These are phyloP conservation scores for Fusarium lyarnte DNA, from an alignment of 2,329 filamentous ascomycete genomes.

Conservation along the genomic window DNA sequence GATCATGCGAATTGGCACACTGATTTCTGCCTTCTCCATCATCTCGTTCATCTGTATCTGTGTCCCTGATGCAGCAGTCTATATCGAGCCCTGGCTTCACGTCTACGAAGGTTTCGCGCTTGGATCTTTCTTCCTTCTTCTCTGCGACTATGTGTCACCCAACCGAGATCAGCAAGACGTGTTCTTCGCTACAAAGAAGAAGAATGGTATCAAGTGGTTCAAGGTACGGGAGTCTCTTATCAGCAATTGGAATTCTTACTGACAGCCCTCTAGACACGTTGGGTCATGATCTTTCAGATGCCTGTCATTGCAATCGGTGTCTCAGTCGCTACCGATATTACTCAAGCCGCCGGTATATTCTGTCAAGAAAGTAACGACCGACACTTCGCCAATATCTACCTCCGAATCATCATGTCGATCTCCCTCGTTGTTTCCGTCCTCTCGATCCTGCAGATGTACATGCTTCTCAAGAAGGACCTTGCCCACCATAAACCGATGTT, in stretches of 20 bases:
- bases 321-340: slow-evolving; percentile 26
- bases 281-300: slow-evolving; percentile 39
- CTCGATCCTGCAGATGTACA: slow-evolving; percentile 30
- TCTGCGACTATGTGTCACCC: slow-evolving; percentile 37
- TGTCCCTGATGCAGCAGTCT: slow-evolving; percentile 20
- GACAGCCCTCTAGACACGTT: slow-evolving; percentile 11
- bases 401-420: slow-evolving; percentile 3
- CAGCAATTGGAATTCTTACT: fast-evolving
- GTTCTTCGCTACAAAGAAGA: slow-evolving; percentile 34
- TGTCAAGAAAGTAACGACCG: slow-evolving; percentile 21
- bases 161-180: slow-evolving; percentile 29
- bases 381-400: slow-evolving; percentile 29
- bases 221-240: neutral
- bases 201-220: slow-evolving; percentile 34
- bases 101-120: slow-evolving; percentile 32
- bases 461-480: slow-evolving; percentile 24
- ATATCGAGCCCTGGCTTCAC: slow-evolving; percentile 31
- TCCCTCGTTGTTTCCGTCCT: slow-evolving; percentile 24
- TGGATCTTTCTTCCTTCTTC: slow-evolving; percentile 33
- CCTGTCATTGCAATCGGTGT: slow-evolving; percentile 20
- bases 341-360: slow-evolving; percentile 25
- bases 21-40: slow-evolving; percentile 28
- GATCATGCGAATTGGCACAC: slow-evolving; percentile 30
- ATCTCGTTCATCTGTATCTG: slow-evolving; percentile 30
- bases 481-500: slow-evolving; percentile 32